phyloP scores from a whole-genome alignment of 495 filamentous ascomycete genomes.

The Hyphodiscus hymeniophilus region DNA sequence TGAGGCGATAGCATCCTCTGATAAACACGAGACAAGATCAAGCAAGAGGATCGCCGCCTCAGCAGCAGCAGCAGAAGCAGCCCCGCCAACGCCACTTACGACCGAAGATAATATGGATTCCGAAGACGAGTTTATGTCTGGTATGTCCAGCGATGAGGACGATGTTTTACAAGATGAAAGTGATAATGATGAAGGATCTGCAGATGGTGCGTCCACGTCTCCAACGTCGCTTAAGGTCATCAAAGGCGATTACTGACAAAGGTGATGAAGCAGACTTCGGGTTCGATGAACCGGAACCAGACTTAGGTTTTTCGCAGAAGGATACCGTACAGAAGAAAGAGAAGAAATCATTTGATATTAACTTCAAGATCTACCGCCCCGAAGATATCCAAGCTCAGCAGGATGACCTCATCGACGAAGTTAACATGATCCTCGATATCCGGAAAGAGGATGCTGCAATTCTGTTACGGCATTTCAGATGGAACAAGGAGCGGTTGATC shows the following conservation, averaged over 20 bases:
- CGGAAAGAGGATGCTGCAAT: conserved; percentile 84
- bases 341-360: conserved; percentile 73
- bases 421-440: conserved; percentile 79
- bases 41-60: conserved; percentile 43
- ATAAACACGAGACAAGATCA: conserved; percentile 31
- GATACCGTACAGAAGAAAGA: conserved; percentile 55
- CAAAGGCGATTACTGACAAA: background rate
- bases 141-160: conserved; percentile 60
- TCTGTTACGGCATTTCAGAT: conserved; percentile 75
- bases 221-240: background rate
- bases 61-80: conserved; percentile 33
- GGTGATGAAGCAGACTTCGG: conserved; percentile 21
- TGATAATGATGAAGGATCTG: conserved; percentile 66
- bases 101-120: conserved; percentile 71
- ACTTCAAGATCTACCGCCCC: conserved; percentile 72
- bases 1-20: conserved; percentile 52
- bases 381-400: conserved; percentile 75
- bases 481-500: conserved; percentile 93
- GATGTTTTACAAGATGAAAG: conserved; percentile 69
- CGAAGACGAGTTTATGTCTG: conserved; percentile 89
- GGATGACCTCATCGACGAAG: conserved; percentile 75
- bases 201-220: conserved; percentile 51
- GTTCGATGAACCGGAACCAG: conserved; percentile 60
- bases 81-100: conserved; percentile 54
- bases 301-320: conserved; percentile 69